A percentile compares a stretch with the other conserved stretches of the same genome.
Conservation (phyloP, 371 early-diverging fungal species). For the Mucor mucedo region DNA sequence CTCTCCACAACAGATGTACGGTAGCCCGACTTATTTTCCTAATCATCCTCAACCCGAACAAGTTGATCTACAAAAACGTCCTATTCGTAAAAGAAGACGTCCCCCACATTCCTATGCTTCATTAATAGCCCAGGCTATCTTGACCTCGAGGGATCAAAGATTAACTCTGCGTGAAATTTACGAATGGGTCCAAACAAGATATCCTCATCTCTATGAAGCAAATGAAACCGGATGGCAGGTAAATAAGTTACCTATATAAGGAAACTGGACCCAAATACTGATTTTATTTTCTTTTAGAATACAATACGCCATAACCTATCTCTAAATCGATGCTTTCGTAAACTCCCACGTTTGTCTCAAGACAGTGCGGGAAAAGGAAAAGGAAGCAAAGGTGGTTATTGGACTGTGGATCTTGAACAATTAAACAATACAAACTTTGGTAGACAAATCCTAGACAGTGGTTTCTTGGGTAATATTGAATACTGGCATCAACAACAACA, state of each 20-base stretch:
- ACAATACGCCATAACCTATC: slow-evolving; percentile 83
- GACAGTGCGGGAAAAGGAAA: slow-evolving; percentile 33
- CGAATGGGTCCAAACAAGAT: slow-evolving; percentile 68
- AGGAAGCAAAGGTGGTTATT: slow-evolving; percentile 63
- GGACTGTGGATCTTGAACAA: slow-evolving; percentile 61
- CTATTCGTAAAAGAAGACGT: slow-evolving; percentile 52
- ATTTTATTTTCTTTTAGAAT: slow-evolving; percentile 48
- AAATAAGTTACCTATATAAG: slow-evolving; percentile 1
- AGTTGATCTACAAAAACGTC: slow-evolving; percentile 23
- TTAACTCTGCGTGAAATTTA: slow-evolving; percentile 76
- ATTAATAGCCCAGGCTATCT: slow-evolving; percentile 75
- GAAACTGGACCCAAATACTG: neutral
- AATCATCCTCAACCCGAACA: slow-evolving; percentile 12
- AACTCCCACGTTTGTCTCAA: slow-evolving; percentile 66
- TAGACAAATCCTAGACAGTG: slow-evolving; percentile 44
- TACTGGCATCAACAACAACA: slow-evolving; percentile 46
- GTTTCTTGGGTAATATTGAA: slow-evolving; percentile 42
- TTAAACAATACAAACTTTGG: slow-evolving; percentile 48
- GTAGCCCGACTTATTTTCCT: slow-evolving; percentile 16
- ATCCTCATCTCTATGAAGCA: slow-evolving; percentile 68
- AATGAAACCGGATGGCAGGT: slow-evolving; percentile 75
- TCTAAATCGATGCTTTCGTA: slow-evolving; percentile 62
- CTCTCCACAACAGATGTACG: slow-evolving; percentile 20
- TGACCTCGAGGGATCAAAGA: slow-evolving; percentile 55
- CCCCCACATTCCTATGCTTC: slow-evolving; percentile 79